phyloP scores from a whole-genome alignment of 1,284 basidiomycete species.

The Veloporphyrellus conicus region DNA sequence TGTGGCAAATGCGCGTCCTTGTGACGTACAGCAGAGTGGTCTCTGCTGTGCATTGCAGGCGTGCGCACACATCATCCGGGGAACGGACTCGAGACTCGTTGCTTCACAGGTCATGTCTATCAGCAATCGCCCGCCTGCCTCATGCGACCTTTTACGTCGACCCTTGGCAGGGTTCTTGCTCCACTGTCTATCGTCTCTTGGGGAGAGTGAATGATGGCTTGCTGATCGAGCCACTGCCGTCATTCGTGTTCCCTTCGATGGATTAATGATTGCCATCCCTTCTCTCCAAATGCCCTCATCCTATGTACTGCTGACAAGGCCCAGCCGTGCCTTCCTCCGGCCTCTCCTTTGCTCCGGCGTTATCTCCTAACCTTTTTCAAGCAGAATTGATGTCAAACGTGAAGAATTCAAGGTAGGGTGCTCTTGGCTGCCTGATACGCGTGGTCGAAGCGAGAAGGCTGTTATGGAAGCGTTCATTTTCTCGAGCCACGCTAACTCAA shows the following conservation, averaged over 20 bases:
- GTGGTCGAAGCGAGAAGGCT: neutral
- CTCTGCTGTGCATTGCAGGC: constrained; percentile 28
- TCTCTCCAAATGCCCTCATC: too few species aligned
- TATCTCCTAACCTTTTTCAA: too few species aligned
- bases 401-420: neutral
- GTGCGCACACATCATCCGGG: constrained; percentile 23
- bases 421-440: neutral
- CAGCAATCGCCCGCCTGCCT: neutral
- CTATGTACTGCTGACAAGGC: too few species aligned
- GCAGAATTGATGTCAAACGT: neutral
- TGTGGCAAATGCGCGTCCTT: constrained; percentile 25
- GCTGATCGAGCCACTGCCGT: neutral
- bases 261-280: too few species aligned
- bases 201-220: neutral
- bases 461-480: too few species aligned
- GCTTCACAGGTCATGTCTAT: constrained; percentile 1
- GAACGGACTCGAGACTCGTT: neutral
- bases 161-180: neutral
- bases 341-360: too few species aligned
- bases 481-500: too few species aligned
- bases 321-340: too few species aligned
- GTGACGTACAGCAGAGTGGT: constrained; percentile 24
- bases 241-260: too few species aligned
- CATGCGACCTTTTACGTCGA: neutral
- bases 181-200: neutral